phyloP scores from a whole-genome alignment of 192 early-diverging fungal species.

The Pilaira anomala region DNA sequence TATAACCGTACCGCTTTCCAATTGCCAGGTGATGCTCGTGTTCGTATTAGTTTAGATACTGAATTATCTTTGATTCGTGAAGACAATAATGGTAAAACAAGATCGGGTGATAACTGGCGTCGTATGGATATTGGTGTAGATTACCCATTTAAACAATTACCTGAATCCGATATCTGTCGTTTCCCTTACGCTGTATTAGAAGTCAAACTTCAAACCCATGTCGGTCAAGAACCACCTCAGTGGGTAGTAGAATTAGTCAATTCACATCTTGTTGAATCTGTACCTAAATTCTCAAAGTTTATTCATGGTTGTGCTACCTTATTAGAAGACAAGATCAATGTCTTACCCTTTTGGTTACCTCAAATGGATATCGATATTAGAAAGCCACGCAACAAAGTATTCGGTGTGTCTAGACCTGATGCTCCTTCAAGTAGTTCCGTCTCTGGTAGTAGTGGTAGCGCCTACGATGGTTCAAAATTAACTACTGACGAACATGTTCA shows the following conservation, averaged over 20 bases:
- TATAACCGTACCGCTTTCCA: constrained; percentile 99
- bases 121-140: constrained; percentile 89
- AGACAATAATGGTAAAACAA: constrained; percentile 72
- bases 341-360: constrained; percentile 93
- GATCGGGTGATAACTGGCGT: constrained; percentile 92
- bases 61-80: constrained; percentile 96
- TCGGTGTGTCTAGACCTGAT: constrained; percentile 49
- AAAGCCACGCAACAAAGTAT: constrained; percentile 62
- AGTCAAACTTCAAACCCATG: constrained; percentile 94
- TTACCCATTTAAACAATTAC: constrained; percentile 88
- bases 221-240: constrained; percentile 84
- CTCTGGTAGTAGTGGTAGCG: constrained; percentile 36
- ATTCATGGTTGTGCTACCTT: constrained; percentile 91
- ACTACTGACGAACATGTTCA: constrained; percentile 38
- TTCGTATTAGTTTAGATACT: constrained; percentile 97
- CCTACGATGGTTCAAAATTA: constrained; percentile 34
- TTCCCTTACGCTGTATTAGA: constrained; percentile 98
- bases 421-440: constrained; percentile 20
- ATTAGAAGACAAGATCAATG: constrained; percentile 71
- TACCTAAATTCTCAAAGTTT: constrained; percentile 98
- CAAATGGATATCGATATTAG: constrained; percentile 95
- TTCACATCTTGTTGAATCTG: constrained; percentile 87
- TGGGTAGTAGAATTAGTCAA: constrained; percentile 93
- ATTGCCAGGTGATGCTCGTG: constrained; percentile 94
- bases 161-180: constrained; percentile 75